Conservation (phyloP, 2,329 filamentous ascomycete genomes). For the Aspergillus bombycis region DNA sequence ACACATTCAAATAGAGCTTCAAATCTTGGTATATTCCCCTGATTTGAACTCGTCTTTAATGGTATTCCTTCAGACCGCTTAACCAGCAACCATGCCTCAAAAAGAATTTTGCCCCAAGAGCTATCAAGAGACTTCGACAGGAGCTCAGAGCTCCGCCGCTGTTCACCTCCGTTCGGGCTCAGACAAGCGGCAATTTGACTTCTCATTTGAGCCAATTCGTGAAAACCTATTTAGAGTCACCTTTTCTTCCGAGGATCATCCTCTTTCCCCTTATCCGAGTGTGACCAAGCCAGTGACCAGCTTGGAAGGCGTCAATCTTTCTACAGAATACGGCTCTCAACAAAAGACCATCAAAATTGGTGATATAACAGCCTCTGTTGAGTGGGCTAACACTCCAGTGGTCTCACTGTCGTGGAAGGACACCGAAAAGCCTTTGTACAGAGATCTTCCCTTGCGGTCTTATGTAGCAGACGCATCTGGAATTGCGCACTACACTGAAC, state of each 20-base stretch:
- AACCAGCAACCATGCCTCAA: constrained; percentile 50
- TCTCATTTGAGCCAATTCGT: constrained; percentile 65
- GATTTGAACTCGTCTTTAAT: background rate
- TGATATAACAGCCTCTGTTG: constrained; percentile 57
- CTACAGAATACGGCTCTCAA: constrained; percentile 35
- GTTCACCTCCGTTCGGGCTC: constrained; percentile 49
- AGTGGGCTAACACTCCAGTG: constrained; percentile 62
- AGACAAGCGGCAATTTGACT: constrained; percentile 52
- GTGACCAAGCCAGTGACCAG: constrained; percentile 50
- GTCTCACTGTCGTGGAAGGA: constrained; percentile 59
- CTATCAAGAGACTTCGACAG: constrained; percentile 36
- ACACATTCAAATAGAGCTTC: constrained; percentile 26
- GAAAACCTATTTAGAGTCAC: constrained; percentile 69
- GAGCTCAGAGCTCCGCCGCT: constrained; percentile 26
- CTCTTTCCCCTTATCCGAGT: constrained; percentile 67
- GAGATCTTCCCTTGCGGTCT: constrained; percentile 66
- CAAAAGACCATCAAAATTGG: constrained; percentile 52
- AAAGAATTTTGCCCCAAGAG: constrained; percentile 48
- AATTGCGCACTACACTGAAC: constrained; percentile 66
- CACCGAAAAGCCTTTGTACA: constrained; percentile 58
- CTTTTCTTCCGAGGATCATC: constrained; percentile 65
- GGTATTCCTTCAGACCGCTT: background rate
- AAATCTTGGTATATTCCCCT: background rate
- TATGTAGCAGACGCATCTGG: constrained; percentile 66
- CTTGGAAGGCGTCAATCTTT: constrained; percentile 36